Evolutionary conservation across 306 rosid genomes (phyloP), one percentile per base, ranked within the genome.

Genomic region (Nissolia schottii): DNA sequence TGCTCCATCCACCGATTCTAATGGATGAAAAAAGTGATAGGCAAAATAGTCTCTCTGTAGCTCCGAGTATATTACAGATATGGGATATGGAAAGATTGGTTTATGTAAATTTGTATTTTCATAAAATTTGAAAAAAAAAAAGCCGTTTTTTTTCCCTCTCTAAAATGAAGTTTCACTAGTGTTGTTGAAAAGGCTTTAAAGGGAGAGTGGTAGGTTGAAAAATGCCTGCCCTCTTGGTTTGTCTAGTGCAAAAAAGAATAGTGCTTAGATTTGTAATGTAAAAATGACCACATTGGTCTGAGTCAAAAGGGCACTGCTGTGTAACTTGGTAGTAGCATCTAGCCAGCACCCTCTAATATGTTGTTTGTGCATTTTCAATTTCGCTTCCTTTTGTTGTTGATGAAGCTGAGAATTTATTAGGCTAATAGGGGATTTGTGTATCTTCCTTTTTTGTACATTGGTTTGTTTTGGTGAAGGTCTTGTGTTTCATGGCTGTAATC

Each of bases 61-160:
- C 59, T 41, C 71, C 82, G 68, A 85, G 62, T 58, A 76, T 70
- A 68, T 79, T 23, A 50, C 71, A 80, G 75, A 83, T 80, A 71
- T 37, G 48, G 66, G 79, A 75, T 77, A 82, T 82, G 83, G 46
- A 73, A n/a, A 78, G 82, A 76, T 84, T 81, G 81, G 83, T 78
- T 83, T 80, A 82, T 91, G 91, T 94, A 78, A 85, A 85, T 86
- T 84, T 83, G 83, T 80, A 83, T 85, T 77, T 77, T 81, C 70
- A 77, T 68, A 77, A 77, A 77, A 82, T 57, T n/a, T n/a, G n/a
- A n/a, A n/a, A n/a, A n/a, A n/a, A n/a, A 71, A 83, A 85, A 70
- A 73, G 89, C 48, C 85, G 85, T 72, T 71, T 82, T 64, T 82
- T 71, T 77, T 41, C 25, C 1, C 5, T 2, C 24, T 1, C 3